Conservation (phyloP, 192 early-diverging fungal genomes). For the Gaertneriomyces semiglobifer region DNA sequence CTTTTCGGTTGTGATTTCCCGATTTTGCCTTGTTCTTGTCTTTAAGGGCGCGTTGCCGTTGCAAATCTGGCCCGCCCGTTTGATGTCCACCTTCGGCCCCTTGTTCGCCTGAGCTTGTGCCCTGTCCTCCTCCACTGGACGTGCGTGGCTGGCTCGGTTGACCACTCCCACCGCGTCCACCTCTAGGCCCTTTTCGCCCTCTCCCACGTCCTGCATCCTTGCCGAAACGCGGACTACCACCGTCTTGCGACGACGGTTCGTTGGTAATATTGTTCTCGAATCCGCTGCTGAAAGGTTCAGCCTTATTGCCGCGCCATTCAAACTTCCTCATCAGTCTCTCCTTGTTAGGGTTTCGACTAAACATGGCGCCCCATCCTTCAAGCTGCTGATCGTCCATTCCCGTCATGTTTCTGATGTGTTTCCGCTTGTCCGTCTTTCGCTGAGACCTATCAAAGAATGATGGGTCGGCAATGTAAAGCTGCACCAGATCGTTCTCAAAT, state of each 20-base stretch:
- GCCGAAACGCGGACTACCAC: slow-evolving; percentile 10
- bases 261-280: neutral
- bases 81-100: slow-evolving; percentile 48
- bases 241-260: slow-evolving; percentile 7
- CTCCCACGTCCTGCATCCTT: slow-evolving; percentile 21
- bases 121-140: neutral
- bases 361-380: slow-evolving; percentile 91
- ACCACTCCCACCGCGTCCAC: neutral
- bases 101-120: slow-evolving; percentile 18
- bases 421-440: slow-evolving; percentile 62
- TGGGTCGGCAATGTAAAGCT: slow-evolving; percentile 52
- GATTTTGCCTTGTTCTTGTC: slow-evolving; percentile 55
- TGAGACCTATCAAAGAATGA: slow-evolving; percentile 58
- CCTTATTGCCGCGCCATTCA: slow-evolving; percentile 55
- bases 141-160: neutral
- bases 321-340: slow-evolving; percentile 59
- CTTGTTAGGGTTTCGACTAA: slow-evolving; percentile 73
- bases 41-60: neutral
- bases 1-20: slow-evolving; percentile 73
- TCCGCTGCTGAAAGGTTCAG: slow-evolving; percentile 4
- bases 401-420: slow-evolving; percentile 59
- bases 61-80: slow-evolving; percentile 9
- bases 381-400: slow-evolving; percentile 86
- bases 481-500: slow-evolving; percentile 63
- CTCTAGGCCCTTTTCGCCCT: slow-evolving; percentile 19